Percentiles rank a stretch among this genome's conserved stretches.
phyloP scores from a whole-genome alignment of 352 stramenopile species.

The Elongisporangium anandrum region DNA sequence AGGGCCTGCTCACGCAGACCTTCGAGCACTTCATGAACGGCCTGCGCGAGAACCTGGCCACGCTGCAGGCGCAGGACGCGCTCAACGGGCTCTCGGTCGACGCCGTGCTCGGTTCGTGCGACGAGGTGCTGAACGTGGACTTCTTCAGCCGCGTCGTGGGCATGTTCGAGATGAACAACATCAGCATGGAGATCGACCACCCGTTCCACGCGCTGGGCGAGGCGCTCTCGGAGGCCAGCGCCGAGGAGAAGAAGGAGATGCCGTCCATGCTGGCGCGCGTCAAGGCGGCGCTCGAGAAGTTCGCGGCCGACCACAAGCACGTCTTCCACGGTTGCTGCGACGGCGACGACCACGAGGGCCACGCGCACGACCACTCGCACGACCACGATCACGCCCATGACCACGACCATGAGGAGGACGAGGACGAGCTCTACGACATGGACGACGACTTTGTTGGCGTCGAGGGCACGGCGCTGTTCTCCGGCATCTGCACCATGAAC shows the following conservation, averaged over 20 bases:
- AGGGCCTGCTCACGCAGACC: conserved; percentile 51
- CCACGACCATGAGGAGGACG: conserved; percentile 33
- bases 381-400: conserved; percentile 41
- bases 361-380: conserved; percentile 21
- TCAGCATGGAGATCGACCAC: conserved; percentile 91
- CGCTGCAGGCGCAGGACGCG: conserved; percentile 36
- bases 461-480: conserved; percentile 93
- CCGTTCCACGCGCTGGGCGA: conserved; percentile 70
- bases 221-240: conserved; percentile 44
- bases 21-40: conserved; percentile 47
- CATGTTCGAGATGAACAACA: conserved; percentile 98
- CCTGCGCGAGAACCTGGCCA: conserved; percentile 46
- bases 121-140: conserved; percentile 61
- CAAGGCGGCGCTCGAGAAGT: conserved; percentile 62
- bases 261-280: conserved; percentile 53
- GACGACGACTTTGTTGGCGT: conserved; percentile 91
- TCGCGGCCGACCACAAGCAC: conserved; percentile 50
- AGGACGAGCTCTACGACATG: conserved; percentile 31
- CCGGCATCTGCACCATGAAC: conserved; percentile 95
- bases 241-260: conserved; percentile 63
- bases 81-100: conserved; percentile 58
- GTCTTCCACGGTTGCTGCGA: conserved; percentile 31
- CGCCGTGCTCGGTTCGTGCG: conserved; percentile 37
- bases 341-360: conserved; percentile 16
- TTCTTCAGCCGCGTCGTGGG: conserved; percentile 89